Evolutionary conservation across 306 rosid species (phyloP).

Genomic region (Quercus agrifolia): DNA sequence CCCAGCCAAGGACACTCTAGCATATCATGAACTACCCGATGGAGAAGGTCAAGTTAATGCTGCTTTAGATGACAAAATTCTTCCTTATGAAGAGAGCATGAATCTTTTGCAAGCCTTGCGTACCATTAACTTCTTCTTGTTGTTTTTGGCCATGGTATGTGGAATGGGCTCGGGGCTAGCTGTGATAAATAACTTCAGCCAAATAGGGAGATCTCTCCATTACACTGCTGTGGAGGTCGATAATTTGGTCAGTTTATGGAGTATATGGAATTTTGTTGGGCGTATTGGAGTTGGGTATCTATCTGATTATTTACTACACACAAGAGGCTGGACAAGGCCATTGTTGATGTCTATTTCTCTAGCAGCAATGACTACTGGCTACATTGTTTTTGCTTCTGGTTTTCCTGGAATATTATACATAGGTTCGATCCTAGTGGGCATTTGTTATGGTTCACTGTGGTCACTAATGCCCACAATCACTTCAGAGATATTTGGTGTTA

Average conservation of each 20-base stretch:
- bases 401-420: slow-evolving; percentile 63
- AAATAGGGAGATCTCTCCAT: slow-evolving; percentile 76
- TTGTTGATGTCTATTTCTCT: slow-evolving; percentile 50
- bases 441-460: slow-evolving; percentile 90
- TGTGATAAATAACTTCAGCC: slow-evolving; percentile 86
- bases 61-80: slow-evolving; percentile 17
- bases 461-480: slow-evolving; percentile 89
- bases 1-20: slow-evolving; percentile 22
- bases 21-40: slow-evolving; percentile 47
- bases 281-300: slow-evolving; percentile 85
- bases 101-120: slow-evolving; percentile 58
- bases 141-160: slow-evolving; percentile 69
- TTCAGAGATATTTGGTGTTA: slow-evolving; percentile 84
- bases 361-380: slow-evolving; percentile 63
- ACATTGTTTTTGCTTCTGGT: slow-evolving; percentile 62
- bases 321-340: slow-evolving; percentile 74
- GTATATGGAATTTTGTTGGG: slow-evolving; percentile 94
- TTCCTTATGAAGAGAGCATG: slow-evolving; percentile 38
- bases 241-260: slow-evolving; percentile 80
- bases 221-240: slow-evolving; percentile 53
- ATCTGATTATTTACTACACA: slow-evolving; percentile 71
- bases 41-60: slow-evolving; percentile 25
- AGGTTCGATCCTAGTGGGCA: slow-evolving; percentile 81
- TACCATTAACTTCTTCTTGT: slow-evolving; percentile 67
- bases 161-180: slow-evolving; percentile 92